phyloP scores from a whole-genome alignment of 1,284 basidiomycete genomes.

The Malassezia furfur region DNA sequence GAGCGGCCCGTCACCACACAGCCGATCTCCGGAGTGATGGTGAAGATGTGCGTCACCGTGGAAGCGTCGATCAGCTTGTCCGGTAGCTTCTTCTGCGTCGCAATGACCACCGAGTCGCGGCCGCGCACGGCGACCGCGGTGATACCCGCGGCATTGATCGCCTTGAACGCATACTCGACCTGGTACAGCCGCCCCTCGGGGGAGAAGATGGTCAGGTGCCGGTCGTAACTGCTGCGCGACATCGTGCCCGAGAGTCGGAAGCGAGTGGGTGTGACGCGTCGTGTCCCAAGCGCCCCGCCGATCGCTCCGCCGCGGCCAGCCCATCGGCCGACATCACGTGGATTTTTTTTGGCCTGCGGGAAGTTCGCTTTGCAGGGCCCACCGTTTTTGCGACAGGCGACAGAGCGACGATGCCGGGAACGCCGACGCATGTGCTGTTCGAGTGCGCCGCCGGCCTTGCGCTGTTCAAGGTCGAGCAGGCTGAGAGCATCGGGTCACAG shows the following conservation, averaged over 20 bases:
- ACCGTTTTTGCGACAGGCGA: background rate
- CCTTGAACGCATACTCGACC: slow-evolving; percentile 86
- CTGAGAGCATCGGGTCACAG: slow-evolving; percentile 79
- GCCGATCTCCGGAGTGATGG: slow-evolving; percentile 90
- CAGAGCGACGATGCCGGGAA: slow-evolving; percentile 34
- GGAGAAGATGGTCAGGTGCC: slow-evolving; percentile 47
- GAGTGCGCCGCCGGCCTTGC: slow-evolving; percentile 93
- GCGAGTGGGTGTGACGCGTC: slow-evolving; percentile 8
- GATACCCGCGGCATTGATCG: slow-evolving; percentile 89
- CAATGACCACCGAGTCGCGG: slow-evolving; percentile 85
- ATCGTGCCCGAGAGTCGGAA: slow-evolving; percentile 20
- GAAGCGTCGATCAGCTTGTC: slow-evolving; percentile 95
- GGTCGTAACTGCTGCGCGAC: slow-evolving; percentile 46
- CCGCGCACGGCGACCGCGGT: slow-evolving; percentile 87
- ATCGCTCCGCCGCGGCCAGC: background rate
- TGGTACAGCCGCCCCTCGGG: slow-evolving; percentile 47
- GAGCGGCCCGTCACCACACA: slow-evolving; percentile 91
- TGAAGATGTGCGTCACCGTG: slow-evolving; percentile 90
- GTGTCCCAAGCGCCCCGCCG: background rate
- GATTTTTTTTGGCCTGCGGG: background rate
- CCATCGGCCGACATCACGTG: slow-evolving; percentile 14
- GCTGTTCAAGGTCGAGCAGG: slow-evolving; percentile 77
- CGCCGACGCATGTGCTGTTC: slow-evolving; percentile 68
- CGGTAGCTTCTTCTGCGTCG: slow-evolving; percentile 96
- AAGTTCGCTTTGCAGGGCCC: background rate